Base-by-base conservation (phyloP, 75 land plant species). In the Pinus tabuliformis region DNA sequence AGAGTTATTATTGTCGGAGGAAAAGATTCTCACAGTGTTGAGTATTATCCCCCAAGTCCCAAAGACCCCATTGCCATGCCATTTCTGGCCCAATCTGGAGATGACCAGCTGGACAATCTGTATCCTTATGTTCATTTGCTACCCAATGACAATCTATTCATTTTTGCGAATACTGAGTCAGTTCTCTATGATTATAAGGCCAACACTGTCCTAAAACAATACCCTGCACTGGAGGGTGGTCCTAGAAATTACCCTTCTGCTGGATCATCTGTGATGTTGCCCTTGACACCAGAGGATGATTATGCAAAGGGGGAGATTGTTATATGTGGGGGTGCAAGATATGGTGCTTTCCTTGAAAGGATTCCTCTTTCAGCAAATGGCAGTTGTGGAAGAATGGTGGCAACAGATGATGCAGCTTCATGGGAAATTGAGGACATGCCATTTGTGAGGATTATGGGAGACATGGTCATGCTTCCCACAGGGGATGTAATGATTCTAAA, bases 401-500 rank as follows among this genome's bases (percentile, higher is more conserved):
- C 86, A 12, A 88, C 88, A 30, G 83, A 83, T 14, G 76, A 73
- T n/a, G 57, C 79, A 28, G 75, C 95, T 24, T 75, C 24, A 58
- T 92, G 95, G 95, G 79, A 73, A 28, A 82, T 88, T 86, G 95
- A 92, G 85, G 83, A 80, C 56, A 94, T 93, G 96, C 95, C 96
- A 24, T 81, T 83, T 70, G 81, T 78, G 60, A 52, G 96, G 39
- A 79, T 86, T 75, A 93, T 93, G 96, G 92, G 96, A 6, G 96
- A 93, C 78, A 93, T 93, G 96, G 80, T 93, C 36, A 77, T 92
- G 76, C 81, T 92, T 3, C 96, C 96, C 0, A 84, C 88, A 0
- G 87, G 92, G 2, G 90, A 93, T 11, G 83, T 88, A 14, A 64
- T 93, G 65, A 86, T 93, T 58, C 86, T 93, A 24, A 93, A 93